Evolutionary conservation across 306 rosid species (phyloP).

Genomic region (Casuarina equisetifolia): DNA sequence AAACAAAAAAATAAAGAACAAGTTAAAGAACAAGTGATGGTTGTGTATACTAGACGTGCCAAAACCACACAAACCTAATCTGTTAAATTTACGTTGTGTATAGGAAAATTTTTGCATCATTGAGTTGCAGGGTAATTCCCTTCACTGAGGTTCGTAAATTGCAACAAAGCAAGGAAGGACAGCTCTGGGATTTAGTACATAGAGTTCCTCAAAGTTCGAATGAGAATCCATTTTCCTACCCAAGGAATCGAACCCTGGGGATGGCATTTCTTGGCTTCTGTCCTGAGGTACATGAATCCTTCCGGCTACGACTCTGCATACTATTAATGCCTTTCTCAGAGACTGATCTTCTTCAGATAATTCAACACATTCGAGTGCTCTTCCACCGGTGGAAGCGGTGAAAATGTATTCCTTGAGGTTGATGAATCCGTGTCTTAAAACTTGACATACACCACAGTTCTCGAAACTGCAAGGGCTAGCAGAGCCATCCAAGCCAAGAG

Average conservation of each 20-base stretch:
- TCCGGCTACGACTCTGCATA: constrained; percentile 77
- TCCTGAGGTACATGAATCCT: constrained; percentile 29
- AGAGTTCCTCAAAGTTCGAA: constrained; percentile 43
- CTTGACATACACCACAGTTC: constrained; percentile 54
- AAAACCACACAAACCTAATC: no score
- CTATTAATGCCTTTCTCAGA: constrained; percentile 42
- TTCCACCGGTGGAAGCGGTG: constrained; percentile 44
- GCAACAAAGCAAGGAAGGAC: constrained; percentile 65
- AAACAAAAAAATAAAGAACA: no score
- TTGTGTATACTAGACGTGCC: no score
- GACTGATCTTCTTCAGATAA: constrained; percentile 10
- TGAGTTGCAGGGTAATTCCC: no score
- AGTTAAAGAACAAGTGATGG: no score
- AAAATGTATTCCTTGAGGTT: constrained; percentile 28
- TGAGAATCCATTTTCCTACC: constrained; percentile 27
- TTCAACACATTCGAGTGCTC: constrained; percentile 42
- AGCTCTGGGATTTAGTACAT: constrained; percentile 45
- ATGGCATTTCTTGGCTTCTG: constrained; percentile 29
- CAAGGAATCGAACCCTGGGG: constrained; percentile 46
- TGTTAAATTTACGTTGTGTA: no score
- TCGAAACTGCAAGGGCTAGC: constrained; percentile 37
- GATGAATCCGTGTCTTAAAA: constrained; percentile 51
- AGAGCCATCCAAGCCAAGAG: constrained; percentile 44
- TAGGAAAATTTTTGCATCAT: no score
- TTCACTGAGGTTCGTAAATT: constrained; percentile 26